Conservation (phyloP, 176 grass and related monocot genomes). For the Bromus sterilis region DNA sequence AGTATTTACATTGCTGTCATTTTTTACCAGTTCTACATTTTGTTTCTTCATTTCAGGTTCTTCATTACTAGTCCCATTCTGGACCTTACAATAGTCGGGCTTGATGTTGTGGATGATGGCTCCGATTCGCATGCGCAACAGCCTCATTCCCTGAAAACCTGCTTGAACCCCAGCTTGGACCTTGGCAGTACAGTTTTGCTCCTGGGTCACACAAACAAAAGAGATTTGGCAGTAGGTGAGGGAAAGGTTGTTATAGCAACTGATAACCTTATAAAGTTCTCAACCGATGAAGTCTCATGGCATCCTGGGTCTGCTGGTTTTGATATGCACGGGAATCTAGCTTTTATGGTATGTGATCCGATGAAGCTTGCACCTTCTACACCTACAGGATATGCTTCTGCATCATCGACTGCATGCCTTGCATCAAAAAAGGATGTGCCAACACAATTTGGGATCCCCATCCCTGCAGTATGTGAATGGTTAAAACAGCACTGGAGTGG, state of each 20-base stretch:
- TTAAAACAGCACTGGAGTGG: conserved; percentile 87
- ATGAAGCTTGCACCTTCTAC: conserved; percentile 93
- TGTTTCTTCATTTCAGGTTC: conserved; percentile 56
- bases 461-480: conserved; percentile 80
- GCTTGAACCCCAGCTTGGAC: conserved; percentile 73
- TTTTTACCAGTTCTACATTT: background rate
- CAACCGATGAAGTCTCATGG: conserved; percentile 67
- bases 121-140: conserved; percentile 47
- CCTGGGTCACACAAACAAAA: conserved; percentile 55
- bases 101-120: conserved; percentile 48
- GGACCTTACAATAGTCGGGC: conserved; percentile 83
- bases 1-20: background rate
- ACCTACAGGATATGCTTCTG: conserved; percentile 52
- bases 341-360: conserved; percentile 90
- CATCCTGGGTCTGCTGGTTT: conserved; percentile 86
- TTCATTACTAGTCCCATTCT: conserved; percentile 91
- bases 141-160: conserved; percentile 74
- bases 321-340: conserved; percentile 83
- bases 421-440: conserved; percentile 60
- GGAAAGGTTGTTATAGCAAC: conserved; percentile 85
- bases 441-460: conserved; percentile 76
- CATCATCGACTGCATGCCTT: conserved; percentile 45
- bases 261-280: conserved; percentile 94
- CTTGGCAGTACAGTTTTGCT: conserved; percentile 75
- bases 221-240: conserved; percentile 64